Evolutionary conservation across 495 filamentous ascomycete species (phyloP).

Genomic region (Parathielavia appendiculata): DNA sequence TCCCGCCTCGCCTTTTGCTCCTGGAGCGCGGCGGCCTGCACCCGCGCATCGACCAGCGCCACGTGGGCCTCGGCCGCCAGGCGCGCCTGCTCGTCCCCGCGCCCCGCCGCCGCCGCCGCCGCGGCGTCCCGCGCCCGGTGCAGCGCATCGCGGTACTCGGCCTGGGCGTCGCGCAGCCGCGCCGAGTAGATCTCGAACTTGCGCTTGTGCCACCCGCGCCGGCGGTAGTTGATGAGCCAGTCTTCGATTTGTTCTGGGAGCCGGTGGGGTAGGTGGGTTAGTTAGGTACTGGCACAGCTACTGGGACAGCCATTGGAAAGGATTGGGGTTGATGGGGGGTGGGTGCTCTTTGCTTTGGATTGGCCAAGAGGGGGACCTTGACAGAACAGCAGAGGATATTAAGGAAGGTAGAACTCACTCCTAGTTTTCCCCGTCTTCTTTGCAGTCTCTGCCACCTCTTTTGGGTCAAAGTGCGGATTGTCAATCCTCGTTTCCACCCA

Average conservation of each 20-base stretch:
- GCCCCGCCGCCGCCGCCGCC: not conserved
- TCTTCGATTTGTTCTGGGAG: slow-evolving; percentile 1
- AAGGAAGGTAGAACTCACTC: slow-evolving; percentile 1
- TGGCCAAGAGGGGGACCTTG: not conserved
- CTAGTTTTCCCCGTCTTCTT: not conserved
- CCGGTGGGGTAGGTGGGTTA: too few relatives aligned
- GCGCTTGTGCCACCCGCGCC: not conserved
- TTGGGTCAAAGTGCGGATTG: not conserved
- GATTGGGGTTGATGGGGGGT: not conserved
- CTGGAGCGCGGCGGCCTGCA: too few relatives aligned
- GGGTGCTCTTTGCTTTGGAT: not conserved
- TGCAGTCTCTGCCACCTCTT: not conserved
- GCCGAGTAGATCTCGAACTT: not conserved
- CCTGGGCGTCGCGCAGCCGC: not conserved
- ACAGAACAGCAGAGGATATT: not conserved
- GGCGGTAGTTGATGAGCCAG: slow-evolving; percentile 14
- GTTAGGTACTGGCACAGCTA: not conserved
- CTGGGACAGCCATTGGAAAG: not conserved
- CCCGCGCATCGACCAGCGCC: not conserved
- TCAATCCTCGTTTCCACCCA: not conserved
- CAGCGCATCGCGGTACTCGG: not conserved
- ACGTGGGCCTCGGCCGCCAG: not conserved
- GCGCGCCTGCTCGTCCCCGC: not conserved
- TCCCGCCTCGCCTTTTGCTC: too few relatives aligned
- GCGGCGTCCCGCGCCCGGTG: not conserved